Evolutionary conservation across 1,139 yeast species (phyloP).

Genomic region (Spencermartinsiella ligniputridi): DNA sequence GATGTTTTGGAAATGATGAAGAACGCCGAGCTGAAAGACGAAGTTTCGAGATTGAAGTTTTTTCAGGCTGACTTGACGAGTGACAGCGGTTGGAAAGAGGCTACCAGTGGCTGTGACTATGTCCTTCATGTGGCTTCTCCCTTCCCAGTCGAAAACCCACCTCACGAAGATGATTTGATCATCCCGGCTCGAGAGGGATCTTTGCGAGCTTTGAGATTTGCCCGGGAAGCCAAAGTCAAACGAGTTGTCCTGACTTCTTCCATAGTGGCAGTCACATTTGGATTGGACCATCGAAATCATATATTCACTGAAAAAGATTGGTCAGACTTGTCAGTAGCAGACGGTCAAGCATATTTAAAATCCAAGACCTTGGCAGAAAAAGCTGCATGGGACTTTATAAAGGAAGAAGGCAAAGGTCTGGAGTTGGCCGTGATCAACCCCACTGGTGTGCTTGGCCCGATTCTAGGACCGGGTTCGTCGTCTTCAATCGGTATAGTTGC

Average conservation of each 20-base stretch:
- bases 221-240: not conserved
- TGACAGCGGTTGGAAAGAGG: slow-evolving; percentile 4
- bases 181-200: slow-evolving; percentile 4
- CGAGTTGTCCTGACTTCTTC: slow-evolving; percentile 1
- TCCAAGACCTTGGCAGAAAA: slow-evolving; percentile 5
- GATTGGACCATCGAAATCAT: not conserved
- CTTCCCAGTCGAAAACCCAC: slow-evolving; percentile 1
- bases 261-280: not conserved
- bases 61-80: slow-evolving; percentile 1
- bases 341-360: not conserved
- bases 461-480: not conserved
- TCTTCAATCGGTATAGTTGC: not conserved
- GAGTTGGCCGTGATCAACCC: slow-evolving; percentile 1
- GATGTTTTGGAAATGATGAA: slow-evolving; percentile 5
- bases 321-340: not conserved
- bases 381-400: slow-evolving; percentile 4
- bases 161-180: slow-evolving; percentile 2
- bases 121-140: slow-evolving; percentile 7
- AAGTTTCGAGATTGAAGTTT: not conserved
- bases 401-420: not conserved
- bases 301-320: slow-evolving; percentile 9
- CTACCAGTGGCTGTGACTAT: slow-evolving; percentile 1
- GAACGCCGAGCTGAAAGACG: slow-evolving; percentile 1
- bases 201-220: slow-evolving; percentile 1
- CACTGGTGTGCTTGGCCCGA: not conserved